Base-by-base conservation (phyloP, 768 basidiomycete genomes). In the Termitomyces heimii region DNA sequence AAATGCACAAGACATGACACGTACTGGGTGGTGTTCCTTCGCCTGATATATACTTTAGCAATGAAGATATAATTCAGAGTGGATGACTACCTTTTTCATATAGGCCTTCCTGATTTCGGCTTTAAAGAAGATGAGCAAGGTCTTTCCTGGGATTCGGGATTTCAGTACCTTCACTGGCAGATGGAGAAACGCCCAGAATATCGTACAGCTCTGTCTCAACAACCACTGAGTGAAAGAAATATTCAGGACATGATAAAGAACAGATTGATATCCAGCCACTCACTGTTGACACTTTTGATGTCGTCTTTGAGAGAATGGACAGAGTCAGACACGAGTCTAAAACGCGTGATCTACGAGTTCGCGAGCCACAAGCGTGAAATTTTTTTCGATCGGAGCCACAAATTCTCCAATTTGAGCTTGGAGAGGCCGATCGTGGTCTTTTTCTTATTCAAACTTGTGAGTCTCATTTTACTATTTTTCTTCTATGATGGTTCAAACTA, bases 101-200 rank as follows among this genome's bases (percentile, higher is more conserved):
- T 98, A 98, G 16, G 94, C 94, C 67, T 90, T 92, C 73, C 94
- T 95, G 65, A 98, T 92, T 61, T 98, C 92, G 62, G 78, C 91
- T 88, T 61, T 18, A 55, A 59, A 53, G 45, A 43, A 26, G 49
- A 48, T 71, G 39, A 62, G 55, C 56, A 70, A 56, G 29, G 48
- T 49, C 22, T 29, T 44, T 51, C 26, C 24, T 51, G 26, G 39
- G 57, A 59, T 32, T 54, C 31, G 14, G 8, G 20, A 57, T 46
- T 46, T 43, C 57, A 57, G 16, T 68, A 91, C 92, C 86, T 77
- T 88, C 86, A 32, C 77, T 82, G 40, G 92, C 93, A 56, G 75
- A 74, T 22, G 85, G 75, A 46, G 81, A 66, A 28, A 95, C 83
- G 28, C 88, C 92, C 29, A 98, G 77, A 45, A 95, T 73, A 40